Conservation (phyloP, 192 early-diverging fungal genomes). For the Coemansia sp. region DNA sequence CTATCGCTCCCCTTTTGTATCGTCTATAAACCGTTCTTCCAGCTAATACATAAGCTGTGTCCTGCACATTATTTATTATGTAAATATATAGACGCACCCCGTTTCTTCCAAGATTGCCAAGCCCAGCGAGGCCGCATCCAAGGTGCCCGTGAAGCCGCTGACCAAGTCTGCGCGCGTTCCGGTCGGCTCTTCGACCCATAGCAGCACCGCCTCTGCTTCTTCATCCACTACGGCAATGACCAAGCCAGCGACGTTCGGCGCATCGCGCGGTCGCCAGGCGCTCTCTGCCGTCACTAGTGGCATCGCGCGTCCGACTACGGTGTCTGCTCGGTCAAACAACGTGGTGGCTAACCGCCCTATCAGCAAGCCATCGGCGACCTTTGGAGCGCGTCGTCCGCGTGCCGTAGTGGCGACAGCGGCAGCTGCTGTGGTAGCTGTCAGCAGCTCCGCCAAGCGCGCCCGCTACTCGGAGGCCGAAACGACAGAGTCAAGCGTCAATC, state of each 20-base stretch:
- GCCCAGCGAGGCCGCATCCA: constrained; percentile 24
- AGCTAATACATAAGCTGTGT: too few species aligned
- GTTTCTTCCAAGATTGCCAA: constrained; percentile 20
- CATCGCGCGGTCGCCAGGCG: constrained; percentile 12
- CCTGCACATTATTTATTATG: constrained; percentile 4
- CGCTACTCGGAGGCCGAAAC: constrained; percentile 6
- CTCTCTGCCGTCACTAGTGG: not conserved
- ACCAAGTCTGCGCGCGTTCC: constrained; percentile 8
- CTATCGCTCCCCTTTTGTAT: constrained; percentile 5
- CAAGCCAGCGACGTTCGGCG: not conserved
- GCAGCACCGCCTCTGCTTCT: not conserved
- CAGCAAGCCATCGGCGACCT: constrained; percentile 30
- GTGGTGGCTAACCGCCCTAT: constrained; percentile 21
- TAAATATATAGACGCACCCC: constrained; percentile 1
- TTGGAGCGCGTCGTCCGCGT: constrained; percentile 27
- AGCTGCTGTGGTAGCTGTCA: not conserved
- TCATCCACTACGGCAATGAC: not conserved
- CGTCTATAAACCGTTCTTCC: too few species aligned
- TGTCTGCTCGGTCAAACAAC: not conserved
- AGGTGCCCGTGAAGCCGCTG: constrained; percentile 3
- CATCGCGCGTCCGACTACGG: constrained; percentile 2
- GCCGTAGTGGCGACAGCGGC: not conserved
- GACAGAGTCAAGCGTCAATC: not conserved
- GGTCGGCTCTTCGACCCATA: not conserved
- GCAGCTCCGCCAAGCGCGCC: constrained; percentile 17